Percentiles rank a stretch among this genome's conserved stretches.
phyloP scores from a whole-genome alignment of 306 rosid genomes.

The Malus sylvestris region DNA sequence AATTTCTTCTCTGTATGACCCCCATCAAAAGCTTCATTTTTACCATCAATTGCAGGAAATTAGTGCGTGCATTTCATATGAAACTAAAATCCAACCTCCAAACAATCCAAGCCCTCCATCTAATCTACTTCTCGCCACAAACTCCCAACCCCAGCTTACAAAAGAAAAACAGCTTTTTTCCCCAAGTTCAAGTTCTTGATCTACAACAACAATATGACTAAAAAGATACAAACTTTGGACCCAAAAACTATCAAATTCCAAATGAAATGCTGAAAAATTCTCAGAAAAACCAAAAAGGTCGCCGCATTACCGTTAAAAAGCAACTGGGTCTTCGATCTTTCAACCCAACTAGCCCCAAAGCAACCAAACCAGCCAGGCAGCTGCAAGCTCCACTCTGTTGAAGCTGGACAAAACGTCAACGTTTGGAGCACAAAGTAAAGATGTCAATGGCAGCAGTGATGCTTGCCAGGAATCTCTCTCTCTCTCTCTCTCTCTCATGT shows the following conservation, averaged over 20 bases:
- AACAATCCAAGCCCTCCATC: background rate
- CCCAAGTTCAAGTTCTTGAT: background rate
- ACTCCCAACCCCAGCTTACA: slow-evolving; percentile 9
- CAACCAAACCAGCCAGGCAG: background rate
- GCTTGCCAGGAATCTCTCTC: background rate
- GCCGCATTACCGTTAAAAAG: slow-evolving; percentile 12
- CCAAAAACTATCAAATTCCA: slow-evolving; percentile 1
- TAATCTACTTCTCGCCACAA: background rate
- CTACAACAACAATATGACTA: slow-evolving; percentile 1
- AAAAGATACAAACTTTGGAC: slow-evolving; percentile 12
- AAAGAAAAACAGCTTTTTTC: background rate
- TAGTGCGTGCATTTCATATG: background rate
- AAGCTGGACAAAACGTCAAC: background rate
- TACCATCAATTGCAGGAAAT: background rate
- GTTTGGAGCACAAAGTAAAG: background rate
- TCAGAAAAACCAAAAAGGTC: background rate
- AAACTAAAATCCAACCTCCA: background rate
- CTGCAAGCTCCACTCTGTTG: background rate
- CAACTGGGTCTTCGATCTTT: slow-evolving; percentile 14
- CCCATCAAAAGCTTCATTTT: slow-evolving; percentile 2
- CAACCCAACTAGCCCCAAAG: background rate
- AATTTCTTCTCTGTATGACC: background rate
- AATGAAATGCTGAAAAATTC: background rate
- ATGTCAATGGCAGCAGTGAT: background rate
- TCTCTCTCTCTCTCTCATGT: background rate